These are phyloP conservation scores for Plasmodium blacklocki DNA, from an alignment of 169 alveolate species.

Conservation along the genomic window DNA sequence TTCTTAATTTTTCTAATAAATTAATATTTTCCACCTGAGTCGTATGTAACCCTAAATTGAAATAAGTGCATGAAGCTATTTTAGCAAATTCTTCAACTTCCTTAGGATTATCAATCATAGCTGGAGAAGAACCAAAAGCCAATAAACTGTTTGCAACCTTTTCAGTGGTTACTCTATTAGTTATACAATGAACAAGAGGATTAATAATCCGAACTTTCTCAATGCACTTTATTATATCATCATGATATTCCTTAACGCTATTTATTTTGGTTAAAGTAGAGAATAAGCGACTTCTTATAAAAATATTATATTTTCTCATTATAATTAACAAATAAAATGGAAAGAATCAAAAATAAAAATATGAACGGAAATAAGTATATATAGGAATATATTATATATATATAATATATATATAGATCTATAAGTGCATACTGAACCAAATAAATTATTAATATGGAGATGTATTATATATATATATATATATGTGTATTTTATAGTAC, in stretches of 20 bases:
- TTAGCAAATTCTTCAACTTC: conserved; percentile 64
- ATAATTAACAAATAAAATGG: neutral
- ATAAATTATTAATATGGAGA: too few relatives aligned
- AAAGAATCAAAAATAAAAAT: neutral
- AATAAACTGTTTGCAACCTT: conserved; percentile 66
- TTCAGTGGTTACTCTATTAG: conserved; percentile 73
- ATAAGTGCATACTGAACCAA: too few relatives aligned
- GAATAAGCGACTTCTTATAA: conserved; percentile 11
- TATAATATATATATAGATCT: too few relatives aligned
- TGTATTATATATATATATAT: too few relatives aligned
- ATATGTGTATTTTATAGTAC: too few relatives aligned
- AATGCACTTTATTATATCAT: conserved; percentile 67
- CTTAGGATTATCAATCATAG: conserved; percentile 74
- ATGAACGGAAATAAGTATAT: neutral
- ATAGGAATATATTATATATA: too few relatives aligned
- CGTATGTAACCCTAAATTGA: conserved; percentile 59
- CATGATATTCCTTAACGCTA: conserved; percentile 42
- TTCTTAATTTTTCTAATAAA: conserved; percentile 44
- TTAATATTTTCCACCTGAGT: conserved; percentile 46
- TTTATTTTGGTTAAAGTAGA: conserved; percentile 37
- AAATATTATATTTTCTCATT: conserved; percentile 17
- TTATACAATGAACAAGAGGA: conserved; percentile 64
- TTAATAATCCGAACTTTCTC: conserved; percentile 22
- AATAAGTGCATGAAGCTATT: conserved; percentile 45
- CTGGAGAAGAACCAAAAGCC: conserved; percentile 73